Conservation (phyloP, 2,329 filamentous ascomycete genomes). For the Tricladium varicosporioides region DNA sequence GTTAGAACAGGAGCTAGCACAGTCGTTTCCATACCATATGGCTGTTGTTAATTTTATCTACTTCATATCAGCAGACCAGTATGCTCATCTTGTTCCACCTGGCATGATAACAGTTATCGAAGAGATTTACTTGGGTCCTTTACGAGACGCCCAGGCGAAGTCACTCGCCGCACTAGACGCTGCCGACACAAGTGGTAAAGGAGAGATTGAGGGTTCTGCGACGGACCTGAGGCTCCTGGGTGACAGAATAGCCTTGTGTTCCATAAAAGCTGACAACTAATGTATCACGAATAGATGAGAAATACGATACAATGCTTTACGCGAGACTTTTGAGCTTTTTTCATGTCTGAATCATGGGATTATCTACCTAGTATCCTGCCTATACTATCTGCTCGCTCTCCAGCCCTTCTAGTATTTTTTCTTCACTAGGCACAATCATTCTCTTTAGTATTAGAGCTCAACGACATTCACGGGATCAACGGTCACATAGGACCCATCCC, state of each 20-base stretch:
- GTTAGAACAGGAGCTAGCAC: constrained; percentile 50
- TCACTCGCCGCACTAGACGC: constrained; percentile 12
- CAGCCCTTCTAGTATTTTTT: no score
- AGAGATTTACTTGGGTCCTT: constrained; percentile 56
- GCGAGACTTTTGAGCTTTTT: no score
- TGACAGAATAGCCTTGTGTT: constrained; percentile 25
- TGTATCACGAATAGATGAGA: constrained; percentile 5
- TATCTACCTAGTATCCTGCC: no score
- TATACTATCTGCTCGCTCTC: no score
- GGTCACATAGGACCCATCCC: no score
- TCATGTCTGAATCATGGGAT: no score
- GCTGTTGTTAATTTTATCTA: constrained; percentile 61
- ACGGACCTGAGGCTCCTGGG: constrained; percentile 28
- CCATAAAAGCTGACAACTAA: constrained; percentile 12
- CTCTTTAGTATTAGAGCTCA: no score
- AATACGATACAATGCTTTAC: no score
- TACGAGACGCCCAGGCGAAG: constrained; percentile 43
- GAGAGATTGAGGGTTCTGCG: constrained; percentile 8
- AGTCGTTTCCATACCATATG: constrained; percentile 53
- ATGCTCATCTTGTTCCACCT: constrained; percentile 49
- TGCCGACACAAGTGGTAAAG: background rate
- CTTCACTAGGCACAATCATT: no score
- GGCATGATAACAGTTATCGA: constrained; percentile 58
- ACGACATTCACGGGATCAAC: no score
- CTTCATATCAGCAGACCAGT: constrained; percentile 50